phyloP scores from a whole-genome alignment of 176 grass and related monocot species.

The Phyllostachys edulis region DNA sequence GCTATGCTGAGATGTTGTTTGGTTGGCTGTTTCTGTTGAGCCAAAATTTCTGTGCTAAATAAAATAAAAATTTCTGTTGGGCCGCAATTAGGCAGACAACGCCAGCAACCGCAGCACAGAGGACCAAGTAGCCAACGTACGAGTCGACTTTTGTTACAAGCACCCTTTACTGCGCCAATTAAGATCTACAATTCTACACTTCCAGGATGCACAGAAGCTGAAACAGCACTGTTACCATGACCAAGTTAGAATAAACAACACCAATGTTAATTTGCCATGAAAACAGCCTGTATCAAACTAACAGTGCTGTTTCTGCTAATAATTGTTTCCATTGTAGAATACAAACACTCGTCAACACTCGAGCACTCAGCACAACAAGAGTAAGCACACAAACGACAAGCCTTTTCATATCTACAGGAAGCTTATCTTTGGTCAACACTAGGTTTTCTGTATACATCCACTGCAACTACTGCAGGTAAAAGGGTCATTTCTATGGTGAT shows the following conservation, averaged over 20 bases:
- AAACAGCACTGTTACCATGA: background rate
- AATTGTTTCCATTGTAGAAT: constrained; percentile 42
- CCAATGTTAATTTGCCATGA: constrained; percentile 33
- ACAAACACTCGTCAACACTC: constrained; percentile 46
- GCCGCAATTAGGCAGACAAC: no score
- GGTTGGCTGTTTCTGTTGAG: no score
- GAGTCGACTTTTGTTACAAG: background rate
- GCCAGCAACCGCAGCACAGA: background rate
- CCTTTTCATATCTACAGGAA: constrained; percentile 56
- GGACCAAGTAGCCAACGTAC: background rate
- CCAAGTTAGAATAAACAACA: constrained; percentile 1
- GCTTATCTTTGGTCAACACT: constrained; percentile 62
- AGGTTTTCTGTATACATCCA: constrained; percentile 57
- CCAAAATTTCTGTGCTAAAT: no score
- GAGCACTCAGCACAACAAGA: constrained; percentile 22
- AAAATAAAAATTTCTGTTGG: no score
- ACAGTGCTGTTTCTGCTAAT: no score
- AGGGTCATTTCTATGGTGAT: constrained; percentile 40
- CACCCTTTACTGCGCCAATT: background rate
- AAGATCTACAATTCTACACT: background rate
- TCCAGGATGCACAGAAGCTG: background rate
- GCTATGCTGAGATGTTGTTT: no score
- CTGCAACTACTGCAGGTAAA: constrained; percentile 44
- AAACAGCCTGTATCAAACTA: constrained; percentile 49
- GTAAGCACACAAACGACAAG: constrained; percentile 46